These are phyloP conservation scores for Cutaneotrichosporon sp. DNA, from an alignment of 1,284 basidiomycete genomes.

Conservation along the genomic window DNA sequence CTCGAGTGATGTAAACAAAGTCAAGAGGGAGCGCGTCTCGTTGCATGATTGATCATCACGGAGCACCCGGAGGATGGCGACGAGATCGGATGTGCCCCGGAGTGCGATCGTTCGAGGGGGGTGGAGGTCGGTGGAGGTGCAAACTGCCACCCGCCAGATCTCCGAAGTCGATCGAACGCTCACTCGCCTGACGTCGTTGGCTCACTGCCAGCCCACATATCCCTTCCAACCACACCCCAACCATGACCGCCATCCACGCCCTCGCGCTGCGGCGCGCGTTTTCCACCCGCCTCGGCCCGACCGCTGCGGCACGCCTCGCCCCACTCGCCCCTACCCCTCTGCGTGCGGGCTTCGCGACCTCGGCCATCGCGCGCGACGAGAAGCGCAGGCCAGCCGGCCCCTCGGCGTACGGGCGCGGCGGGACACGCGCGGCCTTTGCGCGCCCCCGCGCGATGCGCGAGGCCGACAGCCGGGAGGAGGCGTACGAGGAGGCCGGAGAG, in stretches of 20 bases:
- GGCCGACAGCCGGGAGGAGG: not conserved
- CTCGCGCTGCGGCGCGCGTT: slow-evolving; percentile 6
- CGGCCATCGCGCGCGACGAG: not conserved
- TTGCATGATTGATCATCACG: not conserved
- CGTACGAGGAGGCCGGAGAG: not conserved
- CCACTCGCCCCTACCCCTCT: not conserved
- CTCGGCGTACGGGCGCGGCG: not conserved
- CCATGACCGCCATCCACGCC: slow-evolving; percentile 3
- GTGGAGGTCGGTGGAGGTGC: not conserved
- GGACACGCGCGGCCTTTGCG: not conserved
- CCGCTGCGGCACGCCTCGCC: not conserved
- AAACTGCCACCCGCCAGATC: slow-evolving; percentile 2
- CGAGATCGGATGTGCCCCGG: not conserved
- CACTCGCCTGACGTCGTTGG: not conserved
- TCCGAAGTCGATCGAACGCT: not conserved
- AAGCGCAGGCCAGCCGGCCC: not conserved
- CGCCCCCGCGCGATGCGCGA: not conserved
- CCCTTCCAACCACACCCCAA: not conserved
- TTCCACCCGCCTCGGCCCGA: not conserved
- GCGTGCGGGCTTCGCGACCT: not conserved
- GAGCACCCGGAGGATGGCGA: not conserved
- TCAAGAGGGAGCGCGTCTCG: not conserved
- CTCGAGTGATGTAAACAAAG: not conserved
- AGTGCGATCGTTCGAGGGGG: no score
- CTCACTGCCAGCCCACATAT: not conserved